phyloP scores from a whole-genome alignment of 176 grass and related monocot species.

The Olyra latifolia region DNA sequence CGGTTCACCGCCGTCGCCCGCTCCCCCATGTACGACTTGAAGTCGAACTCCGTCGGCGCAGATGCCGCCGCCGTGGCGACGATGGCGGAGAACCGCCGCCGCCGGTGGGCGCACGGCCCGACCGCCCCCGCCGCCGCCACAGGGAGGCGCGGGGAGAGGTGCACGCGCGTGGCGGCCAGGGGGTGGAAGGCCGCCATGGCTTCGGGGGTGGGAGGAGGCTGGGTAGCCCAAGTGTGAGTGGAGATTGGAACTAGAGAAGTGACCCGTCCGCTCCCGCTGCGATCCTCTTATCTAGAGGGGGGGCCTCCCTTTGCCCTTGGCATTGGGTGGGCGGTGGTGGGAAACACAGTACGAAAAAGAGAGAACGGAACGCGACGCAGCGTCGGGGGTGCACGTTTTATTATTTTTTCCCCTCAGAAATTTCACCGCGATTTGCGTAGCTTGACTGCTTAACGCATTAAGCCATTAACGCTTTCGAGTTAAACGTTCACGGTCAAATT shows the following conservation, averaged over 20 bases:
- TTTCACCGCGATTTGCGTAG: too few relatives aligned
- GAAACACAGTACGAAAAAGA: too few relatives aligned
- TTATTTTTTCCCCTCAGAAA: too few relatives aligned
- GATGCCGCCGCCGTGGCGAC: constrained; percentile 45
- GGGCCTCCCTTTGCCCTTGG: too few relatives aligned
- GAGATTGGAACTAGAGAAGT: not conserved
- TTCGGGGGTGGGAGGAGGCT: not conserved
- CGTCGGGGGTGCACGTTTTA: too few relatives aligned
- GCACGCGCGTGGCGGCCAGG: constrained; percentile 38
- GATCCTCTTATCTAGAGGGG: constrained; percentile 32
- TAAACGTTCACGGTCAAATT: too few relatives aligned
- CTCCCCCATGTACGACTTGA: constrained; percentile 72
- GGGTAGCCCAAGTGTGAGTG: not conserved
- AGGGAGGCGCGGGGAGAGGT: constrained; percentile 3
- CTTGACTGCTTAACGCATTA: too few relatives aligned
- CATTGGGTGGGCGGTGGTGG: constrained; percentile 9
- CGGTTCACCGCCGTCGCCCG: constrained; percentile 54
- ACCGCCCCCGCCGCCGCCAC: not conserved
- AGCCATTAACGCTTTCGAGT: too few relatives aligned
- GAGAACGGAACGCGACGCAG: too few relatives aligned
- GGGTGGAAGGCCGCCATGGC: constrained; percentile 53
- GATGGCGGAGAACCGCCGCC: constrained; percentile 48
- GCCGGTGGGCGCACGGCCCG: not conserved
- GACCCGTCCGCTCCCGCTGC: not conserved
- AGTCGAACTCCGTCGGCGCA: constrained; percentile 48